Conservation (phyloP, 257 asterid genomes). For the Verbascum thapsus region DNA sequence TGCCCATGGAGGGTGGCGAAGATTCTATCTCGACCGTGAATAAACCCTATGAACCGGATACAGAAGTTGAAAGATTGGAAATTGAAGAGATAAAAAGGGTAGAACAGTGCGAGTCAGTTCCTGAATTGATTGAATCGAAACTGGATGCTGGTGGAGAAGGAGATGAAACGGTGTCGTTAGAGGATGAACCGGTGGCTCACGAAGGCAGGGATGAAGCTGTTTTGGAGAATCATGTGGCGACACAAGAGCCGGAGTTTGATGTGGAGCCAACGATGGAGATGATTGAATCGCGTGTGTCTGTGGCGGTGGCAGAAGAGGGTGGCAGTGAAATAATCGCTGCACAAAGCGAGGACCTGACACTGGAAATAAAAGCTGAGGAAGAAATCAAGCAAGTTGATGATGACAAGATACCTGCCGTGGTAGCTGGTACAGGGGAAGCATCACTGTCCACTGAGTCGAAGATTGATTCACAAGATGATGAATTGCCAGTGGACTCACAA, state of each 20-base stretch:
- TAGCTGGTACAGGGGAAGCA: slow-evolving; percentile 20
- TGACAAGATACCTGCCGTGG: slow-evolving; percentile 18
- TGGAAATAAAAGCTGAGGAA: slow-evolving; percentile 30
- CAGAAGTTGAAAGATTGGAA: slow-evolving; percentile 37
- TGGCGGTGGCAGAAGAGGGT: slow-evolving; percentile 29
- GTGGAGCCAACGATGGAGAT: slow-evolving; percentile 26
- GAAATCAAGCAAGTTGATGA: slow-evolving; percentile 29
- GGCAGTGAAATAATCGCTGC: slow-evolving; percentile 32
- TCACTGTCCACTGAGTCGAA: slow-evolving; percentile 25
- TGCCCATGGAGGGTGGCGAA: slow-evolving; percentile 47
- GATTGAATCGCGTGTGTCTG: slow-evolving; percentile 22
- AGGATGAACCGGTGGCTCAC: slow-evolving; percentile 26
- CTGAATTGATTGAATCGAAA: slow-evolving; percentile 36
- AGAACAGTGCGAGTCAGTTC: slow-evolving; percentile 42
- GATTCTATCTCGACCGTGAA: slow-evolving; percentile 35
- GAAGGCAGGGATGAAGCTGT: slow-evolving; percentile 26
- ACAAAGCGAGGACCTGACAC: slow-evolving; percentile 22
- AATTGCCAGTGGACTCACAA: background rate
- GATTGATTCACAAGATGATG: slow-evolving; percentile 7
- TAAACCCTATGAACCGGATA: slow-evolving; percentile 33
- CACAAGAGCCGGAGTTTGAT: slow-evolving; percentile 20
- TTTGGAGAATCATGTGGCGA: slow-evolving; percentile 28
- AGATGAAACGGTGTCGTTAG: slow-evolving; percentile 30
- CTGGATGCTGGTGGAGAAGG: slow-evolving; percentile 26
- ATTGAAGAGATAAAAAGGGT: slow-evolving; percentile 26